Conservation (phyloP, 306 rosid genomes). For the Quercus wislizeni region DNA sequence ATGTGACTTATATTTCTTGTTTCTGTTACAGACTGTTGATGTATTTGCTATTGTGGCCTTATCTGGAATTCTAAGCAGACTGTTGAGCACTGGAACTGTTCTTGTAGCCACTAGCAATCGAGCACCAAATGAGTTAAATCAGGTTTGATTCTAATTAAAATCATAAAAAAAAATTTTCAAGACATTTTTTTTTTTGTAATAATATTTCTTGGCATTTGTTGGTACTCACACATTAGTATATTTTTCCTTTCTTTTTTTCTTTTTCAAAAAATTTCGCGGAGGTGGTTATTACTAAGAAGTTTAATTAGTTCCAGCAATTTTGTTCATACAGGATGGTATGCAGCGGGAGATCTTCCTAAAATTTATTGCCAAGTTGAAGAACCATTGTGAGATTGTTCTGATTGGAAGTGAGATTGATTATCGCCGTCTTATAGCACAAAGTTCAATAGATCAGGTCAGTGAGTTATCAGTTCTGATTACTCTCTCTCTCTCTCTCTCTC, state of each 20-base stretch:
- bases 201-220: background rate
- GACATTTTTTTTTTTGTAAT: background rate
- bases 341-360: conserved; percentile 70
- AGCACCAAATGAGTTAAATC: conserved; percentile 83
- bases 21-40: conserved; percentile 94
- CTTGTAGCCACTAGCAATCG: conserved; percentile 96
- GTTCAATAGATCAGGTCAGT: conserved; percentile 61
- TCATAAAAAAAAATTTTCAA: background rate
- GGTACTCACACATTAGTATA: background rate
- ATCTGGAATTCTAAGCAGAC: conserved; percentile 97
- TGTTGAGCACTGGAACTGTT: conserved; percentile 84
- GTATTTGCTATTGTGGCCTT: conserved; percentile 99
- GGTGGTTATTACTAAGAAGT: background rate
- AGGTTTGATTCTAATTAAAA: conserved; percentile 40
- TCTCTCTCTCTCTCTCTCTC: conserved; percentile 18
- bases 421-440: conserved; percentile 76
- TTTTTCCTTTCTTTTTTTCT: background rate
- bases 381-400: conserved; percentile 69
- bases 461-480: conserved; percentile 2
- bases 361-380: conserved; percentile 62
- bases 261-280: background rate
- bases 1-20: conserved; percentile 30
- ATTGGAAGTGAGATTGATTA: conserved; percentile 91
- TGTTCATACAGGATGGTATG: conserved; percentile 77
- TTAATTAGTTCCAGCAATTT: background rate